Evolutionary conservation across 306 rosid species (phyloP).

Genomic region (Vigna unguiculata): DNA sequence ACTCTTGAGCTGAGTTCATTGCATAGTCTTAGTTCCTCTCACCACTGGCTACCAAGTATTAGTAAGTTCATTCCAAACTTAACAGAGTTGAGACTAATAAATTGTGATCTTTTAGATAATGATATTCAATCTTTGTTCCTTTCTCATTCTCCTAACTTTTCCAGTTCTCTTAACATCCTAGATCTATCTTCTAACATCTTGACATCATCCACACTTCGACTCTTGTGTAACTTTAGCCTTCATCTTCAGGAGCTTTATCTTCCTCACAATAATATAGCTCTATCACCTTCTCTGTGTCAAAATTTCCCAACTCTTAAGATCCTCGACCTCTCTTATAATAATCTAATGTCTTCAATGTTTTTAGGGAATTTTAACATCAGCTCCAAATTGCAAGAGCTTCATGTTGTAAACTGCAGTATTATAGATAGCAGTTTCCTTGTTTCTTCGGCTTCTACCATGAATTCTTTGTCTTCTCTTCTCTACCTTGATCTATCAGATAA

Average conservation of each 20-base stretch:
- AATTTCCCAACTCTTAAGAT: neutral
- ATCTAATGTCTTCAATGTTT: neutral
- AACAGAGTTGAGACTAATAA: neutral
- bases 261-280: neutral
- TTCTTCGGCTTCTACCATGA: neutral
- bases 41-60: neutral
- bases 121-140: neutral
- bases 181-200: neutral
- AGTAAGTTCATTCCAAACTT: conserved; percentile 11
- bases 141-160: neutral
- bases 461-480: neutral
- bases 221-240: no score
- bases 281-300: neutral
- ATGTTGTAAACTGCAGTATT: neutral
- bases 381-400: neutral
- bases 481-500: neutral
- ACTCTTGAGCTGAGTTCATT: neutral
- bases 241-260: no score
- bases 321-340: neutral
- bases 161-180: neutral
- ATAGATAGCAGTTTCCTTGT: neutral
- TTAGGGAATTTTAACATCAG: neutral
- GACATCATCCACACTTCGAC: neutral
- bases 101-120: neutral
- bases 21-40: neutral